These are phyloP conservation scores for Metarhizium album DNA, from an alignment of 2,329 filamentous ascomycete genomes.

Conservation along the genomic window DNA sequence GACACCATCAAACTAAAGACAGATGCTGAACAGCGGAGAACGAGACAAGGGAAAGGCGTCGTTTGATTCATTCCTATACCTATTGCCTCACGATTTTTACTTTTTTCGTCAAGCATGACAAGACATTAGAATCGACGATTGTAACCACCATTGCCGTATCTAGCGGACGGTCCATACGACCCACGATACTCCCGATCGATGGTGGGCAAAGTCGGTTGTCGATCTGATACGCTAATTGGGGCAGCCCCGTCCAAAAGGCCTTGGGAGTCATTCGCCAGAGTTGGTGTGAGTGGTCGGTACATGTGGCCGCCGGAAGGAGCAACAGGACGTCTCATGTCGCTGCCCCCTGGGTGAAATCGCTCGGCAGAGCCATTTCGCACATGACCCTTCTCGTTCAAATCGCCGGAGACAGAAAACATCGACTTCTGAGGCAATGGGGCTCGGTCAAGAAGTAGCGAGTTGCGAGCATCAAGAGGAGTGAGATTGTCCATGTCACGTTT, in stretches of 20 bases:
- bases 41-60: neutral
- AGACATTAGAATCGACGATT: neutral
- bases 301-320: conserved; percentile 16
- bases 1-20: neutral
- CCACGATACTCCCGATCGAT: conserved; percentile 6
- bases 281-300: conserved; percentile 29
- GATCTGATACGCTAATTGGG: conserved; percentile 23
- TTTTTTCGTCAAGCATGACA: neutral
- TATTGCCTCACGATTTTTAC: neutral
- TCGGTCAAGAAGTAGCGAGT: conserved; percentile 67
- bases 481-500: conserved; percentile 70
- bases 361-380: conserved; percentile 23
- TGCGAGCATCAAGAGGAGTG: conserved; percentile 77
- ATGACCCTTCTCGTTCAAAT: conserved; percentile 24
- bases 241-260: conserved; percentile 29
- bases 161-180: conserved; percentile 10
- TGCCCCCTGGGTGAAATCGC: conserved; percentile 16
- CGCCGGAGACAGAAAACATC: conserved; percentile 32
- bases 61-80: neutral
- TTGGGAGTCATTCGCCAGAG: conserved; percentile 23
- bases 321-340: conserved; percentile 12
- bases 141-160: conserved; percentile 13
- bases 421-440: conserved; percentile 24
- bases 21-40: neutral
- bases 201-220: neutral